Evolutionary conservation across 148 eudicot species (phyloP), one percentile per base, ranked within the genome.

Genomic region (Dianthus caryophyllus): DNA sequence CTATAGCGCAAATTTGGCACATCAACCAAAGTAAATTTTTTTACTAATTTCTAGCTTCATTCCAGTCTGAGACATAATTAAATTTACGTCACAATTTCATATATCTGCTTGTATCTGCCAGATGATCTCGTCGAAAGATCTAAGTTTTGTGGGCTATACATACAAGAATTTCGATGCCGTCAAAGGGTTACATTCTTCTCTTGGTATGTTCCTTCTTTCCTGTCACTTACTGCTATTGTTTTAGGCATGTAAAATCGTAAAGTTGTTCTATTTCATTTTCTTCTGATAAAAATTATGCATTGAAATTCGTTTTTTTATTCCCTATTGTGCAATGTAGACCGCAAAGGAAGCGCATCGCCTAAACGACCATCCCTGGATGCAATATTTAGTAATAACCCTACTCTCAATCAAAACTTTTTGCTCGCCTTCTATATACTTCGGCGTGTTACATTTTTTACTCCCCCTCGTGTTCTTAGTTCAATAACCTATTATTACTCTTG

Each of bases 91-190:
- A 51, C 27, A 14, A 36, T 16, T 71, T 70, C n/a, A 20, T 33
- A 18, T 44, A 48, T 65, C 13, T 48, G 49, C 25, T 20, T 25
- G 71, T 54, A 61, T 12, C 41, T 48, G 47, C 61, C 85, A 91
- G 97, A 80, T 83, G 84, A 76, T 73, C 47, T 70, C 81, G 26
- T 89, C 93, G 20, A 87, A 85, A 77, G 97, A 91, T 76, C 71
- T 91, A 69, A 93, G 86, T 83, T 89, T 93, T 76, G 98, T 93
- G 75, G 98, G 98, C 55, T 89, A 89, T 78, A 93, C 98, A 13
- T 93, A 84, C 82, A 93, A 89, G 82, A 93, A 93, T 65, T 93
- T 93, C 59, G 98, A 93, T 66, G 96, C 96, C 61, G 91, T 93
- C 51, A 93, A 93, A 77, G 94, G 89, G 55, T 75, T 87, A 64